These are phyloP conservation scores for Davidsoniella virescens DNA, from an alignment of 2,329 filamentous ascomycete species.

Conservation along the genomic window DNA sequence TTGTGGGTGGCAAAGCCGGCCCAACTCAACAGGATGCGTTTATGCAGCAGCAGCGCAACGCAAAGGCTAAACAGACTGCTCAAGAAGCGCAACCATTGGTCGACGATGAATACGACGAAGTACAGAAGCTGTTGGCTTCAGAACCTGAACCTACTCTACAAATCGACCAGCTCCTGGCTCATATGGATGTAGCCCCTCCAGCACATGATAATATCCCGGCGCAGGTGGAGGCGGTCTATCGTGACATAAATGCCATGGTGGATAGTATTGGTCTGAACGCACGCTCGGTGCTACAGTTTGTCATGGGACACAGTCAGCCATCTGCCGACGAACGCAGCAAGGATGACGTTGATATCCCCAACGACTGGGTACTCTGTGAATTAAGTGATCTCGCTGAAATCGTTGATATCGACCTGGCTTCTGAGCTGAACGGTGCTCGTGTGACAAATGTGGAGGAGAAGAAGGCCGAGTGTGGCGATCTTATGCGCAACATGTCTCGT, in stretches of 20 bases:
- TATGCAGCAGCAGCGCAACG: conserved; percentile 32
- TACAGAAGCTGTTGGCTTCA: conserved; percentile 45
- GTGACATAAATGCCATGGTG: conserved; percentile 85
- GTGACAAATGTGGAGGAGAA: conserved; percentile 54
- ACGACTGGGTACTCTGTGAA: conserved; percentile 63
- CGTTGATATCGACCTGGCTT: conserved; percentile 46
- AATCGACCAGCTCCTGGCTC: conserved; percentile 52
- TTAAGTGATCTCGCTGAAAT: conserved; percentile 51
- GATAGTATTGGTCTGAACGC: conserved; percentile 79
- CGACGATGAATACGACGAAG: conserved; percentile 54
- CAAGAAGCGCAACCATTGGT: conserved; percentile 41
- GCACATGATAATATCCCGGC: conserved; percentile 41
- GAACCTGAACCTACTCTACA: conserved; percentile 43
- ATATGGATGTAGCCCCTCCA: conserved; percentile 35
- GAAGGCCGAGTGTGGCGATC: conserved; percentile 48
- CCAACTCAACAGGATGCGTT: conserved; percentile 30
- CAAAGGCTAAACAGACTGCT: conserved; percentile 37
- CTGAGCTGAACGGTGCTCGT: conserved; percentile 48
- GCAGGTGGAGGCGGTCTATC: conserved; percentile 52
- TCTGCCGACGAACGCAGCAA: conserved; percentile 38
- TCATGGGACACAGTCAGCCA: conserved; percentile 48
- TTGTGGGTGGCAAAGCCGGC: conserved; percentile 16
- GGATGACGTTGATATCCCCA: conserved; percentile 50
- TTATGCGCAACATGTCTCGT: conserved; percentile 53
- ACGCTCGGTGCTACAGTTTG: conserved; percentile 46